Evolutionary conservation across 2,329 filamentous ascomycete genomes (phyloP).

Genomic region (Alternaria dauci): DNA sequence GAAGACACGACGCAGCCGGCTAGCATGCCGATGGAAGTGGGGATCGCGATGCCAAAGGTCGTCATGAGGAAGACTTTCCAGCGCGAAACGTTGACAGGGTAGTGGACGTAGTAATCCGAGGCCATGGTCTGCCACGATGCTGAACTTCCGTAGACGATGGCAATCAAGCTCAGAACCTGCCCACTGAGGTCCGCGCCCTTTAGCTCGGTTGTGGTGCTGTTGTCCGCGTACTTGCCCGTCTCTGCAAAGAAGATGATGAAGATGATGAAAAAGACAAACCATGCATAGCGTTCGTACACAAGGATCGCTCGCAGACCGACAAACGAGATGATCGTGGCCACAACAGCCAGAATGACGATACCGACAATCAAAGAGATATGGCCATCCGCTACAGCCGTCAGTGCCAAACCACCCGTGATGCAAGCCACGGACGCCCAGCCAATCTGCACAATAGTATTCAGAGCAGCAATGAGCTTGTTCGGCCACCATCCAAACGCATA

Average conservation of each 20-base stretch:
- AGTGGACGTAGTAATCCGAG: constrained; percentile 56
- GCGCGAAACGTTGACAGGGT: constrained; percentile 50
- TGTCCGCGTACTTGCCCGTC: constrained; percentile 55
- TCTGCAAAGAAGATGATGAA: constrained; percentile 60
- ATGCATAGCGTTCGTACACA: constrained; percentile 60
- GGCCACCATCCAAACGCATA: constrained; percentile 63
- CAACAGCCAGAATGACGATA: constrained; percentile 54
- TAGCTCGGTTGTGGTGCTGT: constrained; percentile 43
- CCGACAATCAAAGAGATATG: constrained; percentile 55
- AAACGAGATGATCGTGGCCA: constrained; percentile 50
- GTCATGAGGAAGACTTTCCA: constrained; percentile 55
- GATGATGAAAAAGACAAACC: constrained; percentile 58
- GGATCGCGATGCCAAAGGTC: constrained; percentile 53
- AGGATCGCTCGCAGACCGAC: constrained; percentile 56
- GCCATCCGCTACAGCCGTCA: constrained; percentile 55
- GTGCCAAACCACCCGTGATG: constrained; percentile 54
- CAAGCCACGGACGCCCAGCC: constrained; percentile 55
- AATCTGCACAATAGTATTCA: constrained; percentile 59
- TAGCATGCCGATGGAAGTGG: constrained; percentile 56
- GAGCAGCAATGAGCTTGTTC: constrained; percentile 57
- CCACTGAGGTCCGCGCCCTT: constrained; percentile 49
- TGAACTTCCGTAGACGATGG: constrained; percentile 50
- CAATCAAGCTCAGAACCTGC: constrained; percentile 36
- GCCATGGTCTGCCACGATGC: constrained; percentile 54
- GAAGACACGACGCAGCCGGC: constrained; percentile 56